Percentiles rank a stretch among this genome's conserved stretches.
These are phyloP conservation scores for Cutaneotrichosporon dermatis DNA, from an alignment of 1,284 basidiomycete species.

Conservation along the genomic window DNA sequence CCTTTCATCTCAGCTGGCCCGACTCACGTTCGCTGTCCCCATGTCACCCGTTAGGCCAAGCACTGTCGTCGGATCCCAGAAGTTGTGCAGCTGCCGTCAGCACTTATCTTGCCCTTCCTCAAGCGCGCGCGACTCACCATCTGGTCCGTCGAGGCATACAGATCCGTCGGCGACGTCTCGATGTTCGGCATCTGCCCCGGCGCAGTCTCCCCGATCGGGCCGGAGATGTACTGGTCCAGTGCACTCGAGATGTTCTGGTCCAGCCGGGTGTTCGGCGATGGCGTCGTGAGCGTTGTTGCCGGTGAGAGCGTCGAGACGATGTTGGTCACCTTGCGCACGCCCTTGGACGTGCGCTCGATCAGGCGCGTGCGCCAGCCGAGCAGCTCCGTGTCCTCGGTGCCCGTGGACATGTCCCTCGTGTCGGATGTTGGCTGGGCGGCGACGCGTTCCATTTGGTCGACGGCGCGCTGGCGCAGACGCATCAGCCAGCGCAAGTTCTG, in stretches of 20 bases:
- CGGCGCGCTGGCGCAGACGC: slow-evolving; percentile 19
- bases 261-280: slow-evolving; percentile 7
- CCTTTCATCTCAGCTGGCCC: background rate
- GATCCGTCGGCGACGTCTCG: background rate
- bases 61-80: slow-evolving; percentile 11
- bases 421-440: background rate
- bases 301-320: slow-evolving; percentile 1
- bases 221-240: slow-evolving; percentile 1
- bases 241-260: slow-evolving; percentile 5
- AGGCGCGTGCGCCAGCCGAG: slow-evolving; percentile 32
- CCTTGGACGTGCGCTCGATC: slow-evolving; percentile 22
- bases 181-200: background rate
- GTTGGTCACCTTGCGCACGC: slow-evolving; percentile 2
- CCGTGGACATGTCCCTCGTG: background rate
- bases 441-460: slow-evolving; percentile 7
- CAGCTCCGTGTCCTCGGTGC: slow-evolving; percentile 23
- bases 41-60: slow-evolving; percentile 1
- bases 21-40: background rate
- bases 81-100: slow-evolving; percentile 8
- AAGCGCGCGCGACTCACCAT: background rate
- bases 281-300: background rate
- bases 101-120: no score
- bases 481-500: slow-evolving; percentile 32
- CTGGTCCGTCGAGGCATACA: slow-evolving; percentile 1
- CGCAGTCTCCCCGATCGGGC: background rate